phyloP scores from a whole-genome alignment of 257 asterid species.

The Fraxinus quadrangulata region DNA sequence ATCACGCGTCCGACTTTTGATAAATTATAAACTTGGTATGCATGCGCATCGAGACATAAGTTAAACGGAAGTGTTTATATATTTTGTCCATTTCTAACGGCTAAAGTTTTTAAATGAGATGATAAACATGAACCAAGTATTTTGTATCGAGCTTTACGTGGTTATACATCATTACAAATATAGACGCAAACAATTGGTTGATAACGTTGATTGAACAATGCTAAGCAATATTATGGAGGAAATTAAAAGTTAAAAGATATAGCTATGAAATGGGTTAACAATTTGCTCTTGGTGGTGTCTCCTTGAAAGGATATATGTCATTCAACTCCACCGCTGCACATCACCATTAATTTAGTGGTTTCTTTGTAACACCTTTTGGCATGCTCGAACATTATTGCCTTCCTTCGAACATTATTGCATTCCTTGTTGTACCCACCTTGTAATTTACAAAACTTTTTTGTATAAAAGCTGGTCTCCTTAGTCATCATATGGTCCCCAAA shows the following conservation, averaged over 20 bases:
- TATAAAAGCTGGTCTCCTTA: background rate
- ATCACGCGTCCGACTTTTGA: too few relatives aligned
- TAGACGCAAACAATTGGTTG: background rate
- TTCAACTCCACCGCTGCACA: background rate
- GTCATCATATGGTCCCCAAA: background rate
- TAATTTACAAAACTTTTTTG: background rate
- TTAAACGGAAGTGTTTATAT: too few relatives aligned
- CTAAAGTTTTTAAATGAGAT: too few relatives aligned
- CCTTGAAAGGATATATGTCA: background rate
- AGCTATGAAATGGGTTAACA: background rate
- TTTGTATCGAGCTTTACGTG: too few relatives aligned
- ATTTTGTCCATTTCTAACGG: too few relatives aligned
- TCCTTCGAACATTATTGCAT: too few relatives aligned
- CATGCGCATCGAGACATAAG: too few relatives aligned
- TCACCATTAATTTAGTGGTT: conserved; percentile 5
- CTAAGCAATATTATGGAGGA: too few relatives aligned
- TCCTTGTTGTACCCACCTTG: conserved; percentile 13
- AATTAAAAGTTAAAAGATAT: background rate
- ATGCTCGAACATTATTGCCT: conserved; percentile 1
- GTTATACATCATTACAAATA: too few relatives aligned
- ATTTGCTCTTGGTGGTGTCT: background rate
- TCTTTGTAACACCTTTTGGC: conserved; percentile 13
- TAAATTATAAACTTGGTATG: too few relatives aligned
- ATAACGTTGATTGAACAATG: too few relatives aligned
- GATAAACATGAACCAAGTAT: too few relatives aligned